Percentiles rank a stretch among this genome's conserved stretches.
These are phyloP conservation scores for Shiraia sp. DNA, from an alignment of 2,329 filamentous ascomycete genomes.

Conservation along the genomic window DNA sequence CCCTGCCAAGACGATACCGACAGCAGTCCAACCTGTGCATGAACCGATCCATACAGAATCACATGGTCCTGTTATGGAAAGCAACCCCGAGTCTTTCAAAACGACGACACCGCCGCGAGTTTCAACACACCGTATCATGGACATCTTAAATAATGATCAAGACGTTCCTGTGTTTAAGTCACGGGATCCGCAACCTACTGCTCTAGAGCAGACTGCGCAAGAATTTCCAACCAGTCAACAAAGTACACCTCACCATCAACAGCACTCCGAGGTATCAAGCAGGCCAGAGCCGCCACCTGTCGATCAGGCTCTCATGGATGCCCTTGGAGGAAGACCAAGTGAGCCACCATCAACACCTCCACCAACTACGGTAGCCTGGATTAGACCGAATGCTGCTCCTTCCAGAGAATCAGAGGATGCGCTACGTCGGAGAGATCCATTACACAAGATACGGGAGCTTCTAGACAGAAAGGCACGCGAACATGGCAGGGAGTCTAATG, in stretches of 20 bases:
- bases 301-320: conserved; percentile 26
- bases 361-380: conserved; percentile 17
- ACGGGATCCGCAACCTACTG: conserved; percentile 19
- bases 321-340: conserved; percentile 16
- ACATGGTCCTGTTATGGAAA: conserved; percentile 8
- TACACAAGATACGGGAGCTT: conserved; percentile 30
- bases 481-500: conserved; percentile 18
- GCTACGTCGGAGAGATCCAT: conserved; percentile 27
- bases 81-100: conserved; percentile 15
- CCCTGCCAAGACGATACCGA: conserved; percentile 14
- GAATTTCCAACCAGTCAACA: conserved; percentile 13
- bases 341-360: conserved; percentile 26
- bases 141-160: conserved; percentile 42
- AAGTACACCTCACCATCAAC: conserved; percentile 20
- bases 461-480: conserved; percentile 32
- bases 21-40: conserved; percentile 5
- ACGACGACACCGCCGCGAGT: conserved; percentile 28
- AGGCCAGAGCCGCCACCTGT: conserved; percentile 26
- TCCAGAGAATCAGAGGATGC: conserved; percentile 26
- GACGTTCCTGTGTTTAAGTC: conserved; percentile 31
- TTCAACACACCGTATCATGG: conserved; percentile 43
- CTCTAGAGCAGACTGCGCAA: conserved; percentile 22
- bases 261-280: conserved; percentile 21
- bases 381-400: conserved; percentile 15
- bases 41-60: conserved; percentile 9